A percentile compares a stretch with the other conserved stretches of the same genome.
Conservation (phyloP, 1,284 basidiomycete species). For the Boletus semigastroideus region DNA sequence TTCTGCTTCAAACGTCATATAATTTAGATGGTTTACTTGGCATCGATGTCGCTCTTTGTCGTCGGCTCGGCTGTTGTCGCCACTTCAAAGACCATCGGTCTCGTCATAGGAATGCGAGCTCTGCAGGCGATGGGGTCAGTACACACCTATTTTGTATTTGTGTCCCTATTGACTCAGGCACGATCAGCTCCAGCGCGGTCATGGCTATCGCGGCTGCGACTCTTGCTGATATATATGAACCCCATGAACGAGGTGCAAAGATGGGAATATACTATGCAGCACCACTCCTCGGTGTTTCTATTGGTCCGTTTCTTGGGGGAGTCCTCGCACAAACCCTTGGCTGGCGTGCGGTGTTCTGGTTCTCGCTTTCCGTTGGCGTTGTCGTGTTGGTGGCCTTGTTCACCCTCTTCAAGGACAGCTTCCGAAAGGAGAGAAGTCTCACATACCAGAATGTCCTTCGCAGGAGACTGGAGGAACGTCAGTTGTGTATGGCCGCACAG, state of each 20-base stretch:
- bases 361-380: conserved; percentile 64
- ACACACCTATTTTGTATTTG: neutral
- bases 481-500: neutral
- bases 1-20: neutral
- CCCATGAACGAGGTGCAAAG: conserved; percentile 75
- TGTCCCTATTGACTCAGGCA: neutral
- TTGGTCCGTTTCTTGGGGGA: conserved; percentile 76
- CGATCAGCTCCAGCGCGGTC: conserved; percentile 68
- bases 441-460: conserved; percentile 67
- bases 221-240: conserved; percentile 81
- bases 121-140: conserved; percentile 64
- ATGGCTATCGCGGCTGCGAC: conserved; percentile 80
- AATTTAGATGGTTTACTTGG: conserved; percentile 62
- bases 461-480: conserved; percentile 16
- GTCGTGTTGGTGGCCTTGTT: conserved; percentile 57
- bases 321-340: conserved; percentile 64
- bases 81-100: conserved; percentile 56
- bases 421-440: conserved; percentile 76
- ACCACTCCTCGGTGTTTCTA: conserved; percentile 55
- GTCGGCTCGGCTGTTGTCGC: conserved; percentile 68
- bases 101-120: conserved; percentile 73
- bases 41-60: conserved; percentile 60
- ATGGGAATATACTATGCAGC: conserved; percentile 79
- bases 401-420: conserved; percentile 79
- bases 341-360: conserved; percentile 87